Percentiles rank a stretch among this genome's conserved stretches.
Conservation (phyloP, 768 basidiomycete species). For the Lactarius hengduanensis region DNA sequence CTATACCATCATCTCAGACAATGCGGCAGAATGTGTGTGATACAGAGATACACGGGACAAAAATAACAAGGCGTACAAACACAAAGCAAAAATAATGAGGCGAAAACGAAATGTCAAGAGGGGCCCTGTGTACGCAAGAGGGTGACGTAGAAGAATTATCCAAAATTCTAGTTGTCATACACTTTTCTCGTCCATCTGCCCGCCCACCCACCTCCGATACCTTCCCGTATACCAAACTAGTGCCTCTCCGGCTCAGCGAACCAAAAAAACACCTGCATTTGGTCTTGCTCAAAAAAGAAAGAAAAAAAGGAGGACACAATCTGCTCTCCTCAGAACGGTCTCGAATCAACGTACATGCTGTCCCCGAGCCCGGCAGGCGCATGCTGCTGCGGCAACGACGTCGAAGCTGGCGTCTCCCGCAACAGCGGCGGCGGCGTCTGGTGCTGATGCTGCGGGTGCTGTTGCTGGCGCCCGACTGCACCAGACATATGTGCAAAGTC, state of each 20-base stretch:
- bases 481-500: conserved; percentile 44
- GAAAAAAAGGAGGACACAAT: neutral
- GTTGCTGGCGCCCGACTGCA: conserved; percentile 33
- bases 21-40: neutral
- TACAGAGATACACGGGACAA: neutral
- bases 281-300: neutral
- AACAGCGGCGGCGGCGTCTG: conserved; percentile 12
- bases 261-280: neutral
- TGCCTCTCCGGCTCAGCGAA: neutral
- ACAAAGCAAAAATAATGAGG: neutral
- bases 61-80: neutral
- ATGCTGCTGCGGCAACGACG: neutral
- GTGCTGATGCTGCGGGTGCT: conserved; percentile 5
- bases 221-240: neutral
- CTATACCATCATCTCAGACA: neutral
- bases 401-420: neutral
- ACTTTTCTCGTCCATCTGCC: neutral
- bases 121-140: neutral
- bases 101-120: neutral
- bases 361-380: conserved; percentile 8
- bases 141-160: neutral
- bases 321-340: conserved; percentile 14
- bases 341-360: conserved; percentile 25
- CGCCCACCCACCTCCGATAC: neutral
- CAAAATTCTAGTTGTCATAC: conserved; percentile 4